Evolutionary conservation across 1,139 yeast species (phyloP).

Genomic region (Saccharomycopsis hybrid): DNA sequence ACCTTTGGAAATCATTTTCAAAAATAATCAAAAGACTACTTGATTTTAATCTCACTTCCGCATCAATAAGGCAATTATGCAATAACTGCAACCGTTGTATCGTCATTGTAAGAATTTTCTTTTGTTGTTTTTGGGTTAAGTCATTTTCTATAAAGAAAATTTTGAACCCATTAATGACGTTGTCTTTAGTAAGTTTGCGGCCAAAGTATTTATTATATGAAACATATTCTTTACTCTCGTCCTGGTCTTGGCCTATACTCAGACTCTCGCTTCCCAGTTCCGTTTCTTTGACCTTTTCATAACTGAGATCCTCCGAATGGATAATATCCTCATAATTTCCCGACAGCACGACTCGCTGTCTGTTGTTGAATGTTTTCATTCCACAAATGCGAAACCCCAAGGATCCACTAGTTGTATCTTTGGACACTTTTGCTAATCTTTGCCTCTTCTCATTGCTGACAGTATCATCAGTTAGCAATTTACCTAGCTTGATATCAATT

Average conservation of each 20-base stretch:
- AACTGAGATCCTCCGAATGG: no score
- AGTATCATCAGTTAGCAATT: conserved; percentile 55
- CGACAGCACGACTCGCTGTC: conserved; percentile 4
- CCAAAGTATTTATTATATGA: conserved; percentile 68
- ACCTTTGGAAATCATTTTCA: conserved; percentile 55
- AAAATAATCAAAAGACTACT: conserved; percentile 69
- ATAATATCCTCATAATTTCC: conserved; percentile 9
- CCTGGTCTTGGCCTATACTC: conserved; percentile 8
- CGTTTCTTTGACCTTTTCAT: no score
- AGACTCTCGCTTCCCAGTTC: no score
- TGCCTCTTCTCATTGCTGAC: conserved; percentile 53
- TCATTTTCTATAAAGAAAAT: conserved; percentile 42
- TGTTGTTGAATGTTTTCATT: conserved; percentile 51
- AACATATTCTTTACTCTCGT: conserved; percentile 33
- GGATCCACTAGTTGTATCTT: conserved; percentile 72
- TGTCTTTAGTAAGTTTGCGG: conserved; percentile 42
- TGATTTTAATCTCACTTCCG: conserved; percentile 63
- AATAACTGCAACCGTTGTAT: conserved; percentile 55
- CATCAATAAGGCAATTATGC: conserved; percentile 53
- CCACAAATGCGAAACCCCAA: conserved; percentile 80
- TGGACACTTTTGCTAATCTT: conserved; percentile 58
- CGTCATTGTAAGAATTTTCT: conserved; percentile 37
- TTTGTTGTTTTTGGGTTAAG: conserved; percentile 29
- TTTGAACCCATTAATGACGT: conserved; percentile 42
- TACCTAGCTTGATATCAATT: conserved; percentile 79